phyloP scores from a whole-genome alignment of 2,329 filamentous ascomycete genomes.

The Diaporthe aspalathi region DNA sequence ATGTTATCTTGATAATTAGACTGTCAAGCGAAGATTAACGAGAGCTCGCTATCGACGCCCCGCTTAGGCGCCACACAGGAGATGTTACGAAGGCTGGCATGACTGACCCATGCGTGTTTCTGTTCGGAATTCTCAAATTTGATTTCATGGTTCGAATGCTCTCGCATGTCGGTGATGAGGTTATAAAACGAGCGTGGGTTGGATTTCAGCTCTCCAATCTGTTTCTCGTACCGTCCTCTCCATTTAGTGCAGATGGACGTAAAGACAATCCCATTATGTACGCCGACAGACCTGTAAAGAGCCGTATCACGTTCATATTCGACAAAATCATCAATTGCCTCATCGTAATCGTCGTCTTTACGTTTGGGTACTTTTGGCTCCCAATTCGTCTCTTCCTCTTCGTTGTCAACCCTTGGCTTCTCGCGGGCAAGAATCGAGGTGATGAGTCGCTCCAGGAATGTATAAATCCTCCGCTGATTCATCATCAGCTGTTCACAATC shows the following conservation, averaged over 20 bases:
- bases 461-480: conserved; percentile 4
- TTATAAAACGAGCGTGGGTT: not conserved
- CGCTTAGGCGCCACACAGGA: not conserved
- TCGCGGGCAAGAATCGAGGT: not conserved
- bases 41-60: too few species aligned
- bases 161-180: not conserved
- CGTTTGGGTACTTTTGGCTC: not conserved
- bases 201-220: not conserved
- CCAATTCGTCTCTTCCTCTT: not conserved
- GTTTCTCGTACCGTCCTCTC: too few species aligned
- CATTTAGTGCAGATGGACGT: too few species aligned
- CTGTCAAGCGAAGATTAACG: not conserved
- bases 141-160: not conserved
- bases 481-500: not conserved
- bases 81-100: not conserved
- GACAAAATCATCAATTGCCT: too few species aligned
- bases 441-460: not conserved
- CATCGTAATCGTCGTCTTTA: too few species aligned
- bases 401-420: not conserved
- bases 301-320: not conserved
- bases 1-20: not conserved
- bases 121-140: fast-evolving
- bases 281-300: not conserved
- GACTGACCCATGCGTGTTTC: not conserved
- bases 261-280: too few species aligned